phyloP scores from a whole-genome alignment of 2,329 filamentous ascomycete species.

The Rutstroemia sp. region DNA sequence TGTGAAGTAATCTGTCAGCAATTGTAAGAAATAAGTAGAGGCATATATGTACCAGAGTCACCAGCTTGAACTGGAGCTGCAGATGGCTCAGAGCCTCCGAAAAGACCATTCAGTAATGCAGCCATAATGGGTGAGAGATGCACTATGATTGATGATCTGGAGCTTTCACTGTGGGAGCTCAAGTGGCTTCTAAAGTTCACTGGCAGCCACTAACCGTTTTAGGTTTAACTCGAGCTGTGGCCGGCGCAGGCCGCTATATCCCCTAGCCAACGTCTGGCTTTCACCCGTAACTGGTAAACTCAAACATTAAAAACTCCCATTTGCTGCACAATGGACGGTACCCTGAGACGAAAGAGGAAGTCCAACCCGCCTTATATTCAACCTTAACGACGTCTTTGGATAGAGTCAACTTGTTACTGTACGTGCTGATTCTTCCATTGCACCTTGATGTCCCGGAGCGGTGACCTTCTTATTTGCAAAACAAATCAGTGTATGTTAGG shows the following conservation, averaged over 20 bases:
- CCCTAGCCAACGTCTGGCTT: constrained; percentile 2
- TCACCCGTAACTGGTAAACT: background rate
- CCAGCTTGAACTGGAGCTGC: constrained; percentile 42
- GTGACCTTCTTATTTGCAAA: no score
- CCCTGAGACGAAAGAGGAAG: no score
- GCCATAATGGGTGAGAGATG: constrained; percentile 23
- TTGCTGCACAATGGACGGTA: no score
- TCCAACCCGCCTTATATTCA: no score
- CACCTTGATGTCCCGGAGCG: no score
- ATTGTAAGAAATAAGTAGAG: constrained; percentile 25
- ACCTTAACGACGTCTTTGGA: no score
- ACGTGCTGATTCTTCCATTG: no score
- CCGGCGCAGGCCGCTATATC: background rate
- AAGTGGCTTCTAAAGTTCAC: background rate
- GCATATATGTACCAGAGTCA: constrained; percentile 51
- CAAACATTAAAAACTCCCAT: no score
- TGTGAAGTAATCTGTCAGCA: constrained; percentile 33
- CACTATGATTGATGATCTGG: constrained; percentile 8
- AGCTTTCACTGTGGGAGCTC: constrained; percentile 7
- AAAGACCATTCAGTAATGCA: constrained; percentile 45
- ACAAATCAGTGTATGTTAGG: no score
- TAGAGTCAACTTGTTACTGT: no score
- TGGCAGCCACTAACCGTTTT: background rate
- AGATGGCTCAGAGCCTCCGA: constrained; percentile 59
- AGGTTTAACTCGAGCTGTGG: background rate